Evolutionary conservation across 345 rosid genomes (phyloP).

Genomic region (Kandelia obovata): DNA sequence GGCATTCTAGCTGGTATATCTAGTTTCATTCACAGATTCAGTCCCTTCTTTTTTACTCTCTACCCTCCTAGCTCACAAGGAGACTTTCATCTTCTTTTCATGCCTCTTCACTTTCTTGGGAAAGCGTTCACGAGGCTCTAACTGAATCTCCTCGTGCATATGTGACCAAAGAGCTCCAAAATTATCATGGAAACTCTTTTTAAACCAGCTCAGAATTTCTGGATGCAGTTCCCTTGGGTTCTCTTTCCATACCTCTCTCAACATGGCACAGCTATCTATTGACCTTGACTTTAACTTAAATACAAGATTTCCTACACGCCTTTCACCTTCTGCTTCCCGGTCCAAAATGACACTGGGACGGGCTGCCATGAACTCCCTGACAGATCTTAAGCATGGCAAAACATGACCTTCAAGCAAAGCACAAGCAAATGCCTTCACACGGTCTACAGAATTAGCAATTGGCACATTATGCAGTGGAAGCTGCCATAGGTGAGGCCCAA

Average conservation of each 20-base stretch:
- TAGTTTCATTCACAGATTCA: neutral
- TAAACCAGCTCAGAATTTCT: slow-evolving; percentile 73
- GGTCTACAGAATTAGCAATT: slow-evolving; percentile 27
- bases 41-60: neutral
- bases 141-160: slow-evolving; percentile 48
- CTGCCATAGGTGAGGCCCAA: slow-evolving; percentile 68
- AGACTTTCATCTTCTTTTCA: slow-evolving; percentile 6
- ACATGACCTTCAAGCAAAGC: slow-evolving; percentile 80
- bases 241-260: slow-evolving; percentile 53
- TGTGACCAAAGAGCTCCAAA: slow-evolving; percentile 57
- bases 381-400: slow-evolving; percentile 55
- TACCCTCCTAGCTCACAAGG: neutral
- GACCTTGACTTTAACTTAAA: slow-evolving; percentile 38
- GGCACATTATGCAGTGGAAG: slow-evolving; percentile 51
- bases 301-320: slow-evolving; percentile 61
- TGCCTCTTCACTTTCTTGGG: slow-evolving; percentile 25
- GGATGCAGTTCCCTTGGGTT: slow-evolving; percentile 42
- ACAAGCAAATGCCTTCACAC: slow-evolving; percentile 56
- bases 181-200: slow-evolving; percentile 40
- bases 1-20: neutral
- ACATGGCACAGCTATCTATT: slow-evolving; percentile 43
- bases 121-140: slow-evolving; percentile 35
- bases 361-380: slow-evolving; percentile 43
- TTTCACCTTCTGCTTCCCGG: slow-evolving; percentile 52
- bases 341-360: slow-evolving; percentile 59